Evolutionary conservation across 2,329 filamentous ascomycete species (phyloP).

Genomic region (Botryosphaeria dothidea): DNA sequence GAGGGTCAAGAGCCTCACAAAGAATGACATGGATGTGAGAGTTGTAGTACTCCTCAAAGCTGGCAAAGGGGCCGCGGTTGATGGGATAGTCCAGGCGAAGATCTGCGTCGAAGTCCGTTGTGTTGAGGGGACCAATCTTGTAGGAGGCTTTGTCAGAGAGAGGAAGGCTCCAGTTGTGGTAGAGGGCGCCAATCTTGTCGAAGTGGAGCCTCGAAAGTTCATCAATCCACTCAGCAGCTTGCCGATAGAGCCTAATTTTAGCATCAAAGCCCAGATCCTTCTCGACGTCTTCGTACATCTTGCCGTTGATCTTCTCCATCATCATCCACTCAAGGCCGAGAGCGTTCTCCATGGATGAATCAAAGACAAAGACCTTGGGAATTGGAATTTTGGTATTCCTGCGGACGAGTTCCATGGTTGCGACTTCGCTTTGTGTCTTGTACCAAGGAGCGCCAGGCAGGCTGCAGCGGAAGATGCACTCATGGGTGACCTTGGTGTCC

Average conservation of each 20-base stretch:
- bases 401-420: conserved; percentile 26
- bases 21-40: not conserved
- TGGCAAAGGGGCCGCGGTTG: not conserved
- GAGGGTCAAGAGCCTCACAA: not conserved
- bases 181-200: conserved; percentile 10
- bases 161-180: not conserved
- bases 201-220: conserved; percentile 18
- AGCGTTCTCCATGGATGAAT: conserved; percentile 22
- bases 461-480: conserved; percentile 31
- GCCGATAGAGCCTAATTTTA: not conserved
- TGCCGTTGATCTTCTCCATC: conserved; percentile 24
- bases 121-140: not conserved
- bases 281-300: too few relatives aligned
- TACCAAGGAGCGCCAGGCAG: conserved; percentile 26
- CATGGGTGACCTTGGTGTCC: not conserved
- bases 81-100: not conserved
- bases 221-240: conserved; percentile 15
- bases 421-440: conserved; percentile 26
- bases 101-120: not conserved
- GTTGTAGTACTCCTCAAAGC: not conserved
- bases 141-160: not conserved
- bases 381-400: conserved; percentile 26
- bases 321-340: conserved; percentile 31
- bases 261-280: too few relatives aligned
- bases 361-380: conserved; percentile 21